Evolutionary conservation across 805 yeast species (phyloP).

Genomic region (Candida maris): DNA sequence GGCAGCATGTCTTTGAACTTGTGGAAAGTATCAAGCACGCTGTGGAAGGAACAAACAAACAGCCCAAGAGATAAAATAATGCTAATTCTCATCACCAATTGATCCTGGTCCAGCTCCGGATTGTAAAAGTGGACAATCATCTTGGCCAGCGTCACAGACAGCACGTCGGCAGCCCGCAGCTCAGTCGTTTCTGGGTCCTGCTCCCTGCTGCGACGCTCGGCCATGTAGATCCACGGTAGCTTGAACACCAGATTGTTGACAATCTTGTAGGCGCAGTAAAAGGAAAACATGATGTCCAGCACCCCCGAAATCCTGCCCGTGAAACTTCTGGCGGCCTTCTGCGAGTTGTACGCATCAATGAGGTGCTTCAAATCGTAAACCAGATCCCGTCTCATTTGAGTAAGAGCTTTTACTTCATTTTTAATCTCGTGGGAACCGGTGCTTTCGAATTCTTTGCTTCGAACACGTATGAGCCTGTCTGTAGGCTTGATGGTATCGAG

Average conservation of each 20-base stretch:
- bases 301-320: conserved; percentile 12
- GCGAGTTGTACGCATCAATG: conserved; percentile 9
- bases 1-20: conserved; percentile 37
- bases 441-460: conserved; percentile 32
- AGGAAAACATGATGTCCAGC: conserved; percentile 29
- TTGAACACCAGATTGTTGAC: conserved; percentile 39
- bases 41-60: conserved; percentile 61
- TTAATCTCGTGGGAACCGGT: conserved; percentile 27
- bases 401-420: conserved; percentile 38
- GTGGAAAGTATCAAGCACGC: conserved; percentile 57
- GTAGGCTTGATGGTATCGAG: conserved; percentile 43
- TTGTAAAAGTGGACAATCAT: conserved; percentile 28
- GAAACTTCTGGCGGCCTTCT: conserved; percentile 8
- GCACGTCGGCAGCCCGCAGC: conserved; percentile 36
- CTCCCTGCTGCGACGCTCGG: conserved; percentile 9
- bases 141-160: conserved; percentile 47
- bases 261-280: conserved; percentile 49
- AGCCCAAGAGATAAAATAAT: conserved; percentile 55
- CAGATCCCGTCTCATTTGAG: conserved; percentile 25
- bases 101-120: conserved; percentile 33
- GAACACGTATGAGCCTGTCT: conserved; percentile 30
- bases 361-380: conserved; percentile 15
- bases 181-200: conserved; percentile 2
- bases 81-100: conserved; percentile 42
- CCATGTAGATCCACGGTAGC: conserved; percentile 33